Percentiles rank a stretch among this genome's conserved stretches.
Evolutionary conservation across 176 grass and related monocot genomes (phyloP).

Genomic region (Hyparrhenia diplandra): DNA sequence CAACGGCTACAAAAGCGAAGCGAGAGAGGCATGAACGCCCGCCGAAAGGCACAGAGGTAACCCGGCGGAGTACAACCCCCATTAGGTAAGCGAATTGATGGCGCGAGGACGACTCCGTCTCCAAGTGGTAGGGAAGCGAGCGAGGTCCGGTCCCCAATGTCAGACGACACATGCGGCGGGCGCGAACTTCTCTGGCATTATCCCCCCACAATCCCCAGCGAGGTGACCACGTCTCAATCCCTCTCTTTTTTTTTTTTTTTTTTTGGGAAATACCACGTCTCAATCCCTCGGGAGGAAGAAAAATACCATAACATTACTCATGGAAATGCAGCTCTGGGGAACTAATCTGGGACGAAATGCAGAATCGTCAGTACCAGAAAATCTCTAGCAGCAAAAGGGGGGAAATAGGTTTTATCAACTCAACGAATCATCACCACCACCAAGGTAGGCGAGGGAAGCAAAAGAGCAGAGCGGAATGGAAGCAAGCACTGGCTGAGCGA

Average conservation of each 20-base stretch:
- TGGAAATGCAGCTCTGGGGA: neutral
- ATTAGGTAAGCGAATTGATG: slow-evolving; percentile 49
- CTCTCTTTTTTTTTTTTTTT: too few relatives aligned
- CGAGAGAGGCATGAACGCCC: neutral
- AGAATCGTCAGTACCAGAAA: neutral
- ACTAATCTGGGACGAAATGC: neutral
- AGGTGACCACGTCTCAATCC: neutral
- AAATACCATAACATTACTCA: neutral
- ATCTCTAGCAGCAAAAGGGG: too few relatives aligned
- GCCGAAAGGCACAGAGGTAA: neutral
- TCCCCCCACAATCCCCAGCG: neutral
- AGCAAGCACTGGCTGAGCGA: neutral
- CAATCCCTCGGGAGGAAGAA: neutral
- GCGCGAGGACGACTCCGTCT: neutral
- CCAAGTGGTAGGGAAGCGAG: neutral
- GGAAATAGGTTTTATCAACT: neutral
- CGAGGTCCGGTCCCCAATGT: neutral
- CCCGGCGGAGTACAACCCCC: neutral
- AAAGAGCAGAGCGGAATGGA: neutral
- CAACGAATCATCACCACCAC: neutral
- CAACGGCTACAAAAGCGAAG: neutral
- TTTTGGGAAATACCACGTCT: too few relatives aligned
- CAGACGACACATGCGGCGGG: slow-evolving; percentile 15
- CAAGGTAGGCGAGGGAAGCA: too few relatives aligned
- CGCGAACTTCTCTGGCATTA: neutral